phyloP scores from a whole-genome alignment of 495 filamentous ascomycete species.

The Talaromyces thailandensis region DNA sequence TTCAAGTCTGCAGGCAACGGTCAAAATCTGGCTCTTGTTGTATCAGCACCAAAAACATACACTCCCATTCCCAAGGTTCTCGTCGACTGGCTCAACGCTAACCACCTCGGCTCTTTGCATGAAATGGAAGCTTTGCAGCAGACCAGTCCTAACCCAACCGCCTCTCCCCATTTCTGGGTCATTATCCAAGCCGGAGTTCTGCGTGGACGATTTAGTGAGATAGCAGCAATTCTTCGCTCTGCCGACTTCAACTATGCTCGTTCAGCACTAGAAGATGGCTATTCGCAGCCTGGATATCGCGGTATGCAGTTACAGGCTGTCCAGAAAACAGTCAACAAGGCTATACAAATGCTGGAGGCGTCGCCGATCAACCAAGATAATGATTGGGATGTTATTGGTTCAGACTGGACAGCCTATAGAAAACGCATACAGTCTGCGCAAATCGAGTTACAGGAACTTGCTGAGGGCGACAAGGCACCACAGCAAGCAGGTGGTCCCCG shows the following conservation, averaged over 20 bases:
- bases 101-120: constrained; percentile 52
- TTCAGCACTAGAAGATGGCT: constrained; percentile 45
- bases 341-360: constrained; percentile 53
- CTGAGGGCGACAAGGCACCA: constrained; percentile 53
- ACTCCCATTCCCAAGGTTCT: constrained; percentile 61
- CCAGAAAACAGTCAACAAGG: constrained; percentile 54
- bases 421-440: constrained; percentile 56
- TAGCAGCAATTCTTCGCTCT: constrained; percentile 51
- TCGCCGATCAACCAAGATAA: constrained; percentile 55
- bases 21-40: constrained; percentile 20
- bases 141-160: constrained; percentile 59
- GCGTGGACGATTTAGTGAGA: constrained; percentile 59
- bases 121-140: constrained; percentile 52
- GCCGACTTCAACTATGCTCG: constrained; percentile 68
- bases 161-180: constrained; percentile 72
- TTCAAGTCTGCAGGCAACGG: constrained; percentile 9
- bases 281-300: constrained; percentile 54
- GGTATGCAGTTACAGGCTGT: constrained; percentile 65
- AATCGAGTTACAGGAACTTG: constrained; percentile 60
- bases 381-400: constrained; percentile 68
- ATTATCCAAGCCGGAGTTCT: constrained; percentile 56
- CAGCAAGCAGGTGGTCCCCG: constrained; percentile 20
- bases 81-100: constrained; percentile 65
- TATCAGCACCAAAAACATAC: constrained; percentile 22
- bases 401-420: constrained; percentile 72